Conservation (phyloP, 441 rosid genomes). For the Macaranga tanarius region DNA sequence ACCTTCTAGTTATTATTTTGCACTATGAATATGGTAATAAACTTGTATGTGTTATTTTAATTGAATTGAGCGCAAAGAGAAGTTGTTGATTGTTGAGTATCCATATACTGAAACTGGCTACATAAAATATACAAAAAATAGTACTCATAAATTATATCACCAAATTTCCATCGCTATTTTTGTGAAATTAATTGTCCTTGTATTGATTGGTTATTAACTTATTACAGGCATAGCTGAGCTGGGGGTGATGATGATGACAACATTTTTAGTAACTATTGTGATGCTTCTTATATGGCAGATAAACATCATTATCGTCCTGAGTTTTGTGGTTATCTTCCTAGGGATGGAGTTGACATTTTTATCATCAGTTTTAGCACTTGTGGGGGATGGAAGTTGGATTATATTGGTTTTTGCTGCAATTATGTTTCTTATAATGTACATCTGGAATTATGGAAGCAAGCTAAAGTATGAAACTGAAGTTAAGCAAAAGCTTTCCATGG, state of each 20-base stretch:
- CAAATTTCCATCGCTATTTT: slow-evolving; percentile 2
- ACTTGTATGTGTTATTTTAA: background rate
- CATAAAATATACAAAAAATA: background rate
- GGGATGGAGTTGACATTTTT: slow-evolving; percentile 79
- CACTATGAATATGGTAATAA: background rate
- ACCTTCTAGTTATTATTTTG: background rate
- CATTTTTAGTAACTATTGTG: slow-evolving; percentile 79
- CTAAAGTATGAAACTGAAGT: slow-evolving; percentile 97
- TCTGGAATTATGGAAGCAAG: slow-evolving; percentile 99
- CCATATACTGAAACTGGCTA: background rate
- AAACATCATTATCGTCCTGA: slow-evolving; percentile 70
- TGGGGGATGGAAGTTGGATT: slow-evolving; percentile 96
- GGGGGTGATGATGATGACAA: slow-evolving; percentile 99
- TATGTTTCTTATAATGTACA: slow-evolving; percentile 85
- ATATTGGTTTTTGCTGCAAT: slow-evolving; percentile 75
- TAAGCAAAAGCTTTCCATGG: slow-evolving; percentile 81
- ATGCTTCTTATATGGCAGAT: slow-evolving; percentile 99
- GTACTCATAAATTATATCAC: background rate
- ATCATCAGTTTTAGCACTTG: slow-evolving; percentile 79
- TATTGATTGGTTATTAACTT: slow-evolving; percentile 25
- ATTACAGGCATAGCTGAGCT: slow-evolving; percentile 91
- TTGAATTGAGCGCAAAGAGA: background rate
- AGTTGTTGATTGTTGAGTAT: background rate
- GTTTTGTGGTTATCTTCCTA: slow-evolving; percentile 63
- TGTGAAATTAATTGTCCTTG: slow-evolving; percentile 14